Evolutionary conservation across 768 basidiomycete genomes (phyloP), one percentile per base, ranked within the genome.

Genomic region (Trametes coccinea): DNA sequence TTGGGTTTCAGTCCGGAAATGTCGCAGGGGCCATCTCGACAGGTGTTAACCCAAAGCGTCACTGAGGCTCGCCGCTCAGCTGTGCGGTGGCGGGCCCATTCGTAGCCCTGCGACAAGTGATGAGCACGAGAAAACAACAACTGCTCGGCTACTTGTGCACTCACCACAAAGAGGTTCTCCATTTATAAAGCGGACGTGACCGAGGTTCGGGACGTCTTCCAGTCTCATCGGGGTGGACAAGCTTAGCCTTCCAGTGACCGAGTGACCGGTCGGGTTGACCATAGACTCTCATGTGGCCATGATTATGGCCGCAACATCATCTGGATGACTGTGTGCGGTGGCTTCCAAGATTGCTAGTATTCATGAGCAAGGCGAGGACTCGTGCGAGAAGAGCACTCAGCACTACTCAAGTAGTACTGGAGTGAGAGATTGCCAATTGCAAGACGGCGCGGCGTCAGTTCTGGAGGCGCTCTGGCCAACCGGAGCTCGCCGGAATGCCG

Each of bases 201-300:
- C 88, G 68, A 81, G 82, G 4, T 88, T 79, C 11, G 90, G 82
- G 0, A 90, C 78, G 62, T 94, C 89, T 69, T 92, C 86, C 51
- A 88, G 76, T 16, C 75, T 75, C 72, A 81, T 85, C 11, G 92
- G 91, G 83, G 93, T 93, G 1, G 92, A 89, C 69, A 93, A 73
- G 5, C 89, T 84, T 51, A 93, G 76, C 69, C 86, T 87, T 1
- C 22, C 22, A 22, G 22, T 22, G 22, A 22, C 22, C 22, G 22
- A 22, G 22, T 22, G 22, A 22, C 86, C 92, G 29, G 86, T 84
- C 0, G 92, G 92, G 70, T 92, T 93, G 61, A 85, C 83, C 22
- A 22, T 22, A 22, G 22, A 22, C 22, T 22, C 22, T 22, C 22
- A 22, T 22, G 22, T 22, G 22, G 22, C 22, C 22, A 22, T 22